Evolutionary conservation across 495 filamentous ascomycete genomes (phyloP).

Genomic region (Cetradonia linearis): DNA sequence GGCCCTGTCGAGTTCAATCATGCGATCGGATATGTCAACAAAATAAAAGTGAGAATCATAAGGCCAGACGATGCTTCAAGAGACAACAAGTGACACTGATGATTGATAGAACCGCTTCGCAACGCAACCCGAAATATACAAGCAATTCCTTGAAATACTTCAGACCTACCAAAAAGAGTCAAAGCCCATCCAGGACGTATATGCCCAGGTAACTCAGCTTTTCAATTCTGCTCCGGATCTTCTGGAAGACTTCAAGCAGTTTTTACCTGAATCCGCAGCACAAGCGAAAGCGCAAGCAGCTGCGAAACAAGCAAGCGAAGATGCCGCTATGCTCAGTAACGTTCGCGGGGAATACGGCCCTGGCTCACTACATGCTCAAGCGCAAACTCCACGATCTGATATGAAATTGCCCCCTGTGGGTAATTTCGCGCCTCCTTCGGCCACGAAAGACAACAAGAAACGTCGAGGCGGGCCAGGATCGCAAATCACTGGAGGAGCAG

Average conservation of each 20-base stretch:
- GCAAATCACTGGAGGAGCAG: constrained; percentile 25
- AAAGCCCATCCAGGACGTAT: constrained; percentile 97
- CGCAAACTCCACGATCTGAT: constrained; percentile 43
- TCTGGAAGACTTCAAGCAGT: constrained; percentile 97
- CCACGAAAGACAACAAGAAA: constrained; percentile 75
- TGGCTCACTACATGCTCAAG: constrained; percentile 33
- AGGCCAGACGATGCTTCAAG: too few species aligned
- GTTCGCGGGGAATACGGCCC: constrained; percentile 45
- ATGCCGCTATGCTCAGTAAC: constrained; percentile 52
- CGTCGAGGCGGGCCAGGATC: constrained; percentile 41
- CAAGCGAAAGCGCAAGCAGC: constrained; percentile 67
- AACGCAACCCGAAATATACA: constrained; percentile 94
- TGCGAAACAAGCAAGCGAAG: constrained; percentile 53
- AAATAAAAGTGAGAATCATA: constrained; percentile 78
- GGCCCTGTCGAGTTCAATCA: constrained; percentile 99
- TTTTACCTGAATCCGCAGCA: constrained; percentile 91
- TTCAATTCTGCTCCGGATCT: constrained; percentile 95
- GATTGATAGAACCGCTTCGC: constrained; percentile 76
- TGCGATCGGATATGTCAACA: constrained; percentile 99
- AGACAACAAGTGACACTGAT: constrained; percentile 1
- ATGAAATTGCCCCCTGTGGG: constrained; percentile 85
- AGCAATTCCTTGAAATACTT: constrained; percentile 95
- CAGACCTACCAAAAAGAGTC: constrained; percentile 98
- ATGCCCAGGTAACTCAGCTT: constrained; percentile 89
- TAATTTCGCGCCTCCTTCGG: constrained; percentile 76